phyloP scores from a whole-genome alignment of 306 rosid species.

The Rubus parviflorus region DNA sequence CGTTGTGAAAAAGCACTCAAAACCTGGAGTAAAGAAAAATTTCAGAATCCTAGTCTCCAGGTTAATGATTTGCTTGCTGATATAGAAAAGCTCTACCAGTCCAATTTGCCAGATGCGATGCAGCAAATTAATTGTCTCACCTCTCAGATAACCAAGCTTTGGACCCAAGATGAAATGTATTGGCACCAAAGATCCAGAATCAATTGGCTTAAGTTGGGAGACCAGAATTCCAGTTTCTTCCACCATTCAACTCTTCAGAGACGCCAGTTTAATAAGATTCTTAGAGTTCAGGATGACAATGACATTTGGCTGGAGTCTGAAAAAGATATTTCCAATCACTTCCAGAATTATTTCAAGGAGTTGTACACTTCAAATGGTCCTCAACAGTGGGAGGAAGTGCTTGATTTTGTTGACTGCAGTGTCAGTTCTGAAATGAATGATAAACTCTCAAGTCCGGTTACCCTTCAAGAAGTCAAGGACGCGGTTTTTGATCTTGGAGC shows the following conservation, averaged over 20 bases:
- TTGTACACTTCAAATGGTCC: not conserved
- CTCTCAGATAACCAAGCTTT: too few relatives aligned
- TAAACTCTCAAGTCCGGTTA: too few relatives aligned
- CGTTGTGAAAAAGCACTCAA: too few relatives aligned
- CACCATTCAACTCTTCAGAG: not conserved
- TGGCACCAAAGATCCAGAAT: not conserved
- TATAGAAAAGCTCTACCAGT: too few relatives aligned
- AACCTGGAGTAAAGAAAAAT: too few relatives aligned
- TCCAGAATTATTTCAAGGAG: too few relatives aligned
- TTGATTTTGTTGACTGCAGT: not conserved
- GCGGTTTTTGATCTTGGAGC: too few relatives aligned
- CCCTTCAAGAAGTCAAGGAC: too few relatives aligned
- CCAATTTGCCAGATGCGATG: too few relatives aligned
- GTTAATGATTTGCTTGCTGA: too few relatives aligned
- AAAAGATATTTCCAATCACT: not conserved
- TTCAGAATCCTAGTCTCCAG: too few relatives aligned
- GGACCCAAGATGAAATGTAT: not conserved
- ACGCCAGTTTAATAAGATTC: not conserved
- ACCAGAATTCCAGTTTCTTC: not conserved
- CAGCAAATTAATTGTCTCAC: not conserved
- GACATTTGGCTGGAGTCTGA: not conserved
- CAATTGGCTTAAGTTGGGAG: not conserved
- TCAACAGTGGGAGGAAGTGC: too few relatives aligned
- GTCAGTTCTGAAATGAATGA: not conserved
- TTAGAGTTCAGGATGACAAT: not conserved